Base-by-base conservation (phyloP, 345 rosid species). In the Eucalyptus rudis region DNA sequence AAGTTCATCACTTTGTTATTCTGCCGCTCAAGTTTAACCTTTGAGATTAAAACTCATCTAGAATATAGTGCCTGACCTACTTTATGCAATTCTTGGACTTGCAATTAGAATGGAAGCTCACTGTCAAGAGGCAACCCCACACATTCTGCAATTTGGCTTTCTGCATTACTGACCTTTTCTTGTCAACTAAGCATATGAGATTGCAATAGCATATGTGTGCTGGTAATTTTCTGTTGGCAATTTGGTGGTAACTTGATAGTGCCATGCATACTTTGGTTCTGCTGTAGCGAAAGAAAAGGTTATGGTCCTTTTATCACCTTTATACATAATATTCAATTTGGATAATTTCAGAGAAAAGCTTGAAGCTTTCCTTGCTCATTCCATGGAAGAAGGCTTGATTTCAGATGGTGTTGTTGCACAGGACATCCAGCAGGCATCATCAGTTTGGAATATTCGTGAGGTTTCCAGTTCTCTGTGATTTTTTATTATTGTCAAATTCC, bases 391-490 rank as follows among this genome's bases (percentile, higher is more conserved):
- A 91, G 97, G 97, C 89, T 93, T 97, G 92, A 93, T 97, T 91
- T 94, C 98, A 90, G 98, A 98, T 92, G 99, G 99, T 58, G 95
- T 94, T 86, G 92, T 98, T 89, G 98, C 99, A 76, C 99, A 97
- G 93, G 99, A 98, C 92, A 94, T 94, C 47, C 95, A 96, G 93
- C 99, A 98, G 88, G 96, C 96, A 85, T 95, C 96, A 50, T 96
- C 99, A 25, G 95, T 98, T 92, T 98, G 99, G 99, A 96, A 89
- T 62, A 94, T 98, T 90, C 96, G 97, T 83, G 99, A 97, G 99
- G 99, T 97, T 91, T 87, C 54, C 83, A 88, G 59, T 88, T 87
- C 71, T 86, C 86, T 52, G 20, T 71, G 33, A 2, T 29, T 88
- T 87, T 11, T 59, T 45, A n/a, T 90, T 12, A 36, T 27, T 44